phyloP scores from a whole-genome alignment of 1,139 yeast genomes.

The Pichiaceae sp. region DNA sequence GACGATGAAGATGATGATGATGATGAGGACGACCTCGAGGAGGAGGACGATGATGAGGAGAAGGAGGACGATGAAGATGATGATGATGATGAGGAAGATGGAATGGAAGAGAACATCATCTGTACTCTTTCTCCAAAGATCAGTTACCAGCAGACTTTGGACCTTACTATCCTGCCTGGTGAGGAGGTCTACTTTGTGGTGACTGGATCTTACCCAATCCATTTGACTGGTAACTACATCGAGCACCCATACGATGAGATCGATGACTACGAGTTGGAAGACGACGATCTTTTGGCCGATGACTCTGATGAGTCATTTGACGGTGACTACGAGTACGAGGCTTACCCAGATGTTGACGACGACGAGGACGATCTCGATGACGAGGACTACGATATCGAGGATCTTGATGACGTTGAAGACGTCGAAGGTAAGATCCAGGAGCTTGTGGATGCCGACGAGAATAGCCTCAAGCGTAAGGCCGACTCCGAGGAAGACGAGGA shows the following conservation, averaged over 20 bases:
- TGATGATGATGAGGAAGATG: slow-evolving; percentile 48
- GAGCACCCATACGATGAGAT: slow-evolving; percentile 86
- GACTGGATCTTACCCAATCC: slow-evolving; percentile 90
- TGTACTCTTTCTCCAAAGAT: slow-evolving; percentile 85
- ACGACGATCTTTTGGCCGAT: slow-evolving; percentile 37
- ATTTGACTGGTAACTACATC: slow-evolving; percentile 89
- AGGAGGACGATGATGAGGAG: slow-evolving; percentile 25
- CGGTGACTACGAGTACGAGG: slow-evolving; percentile 68
- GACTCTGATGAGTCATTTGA: slow-evolving; percentile 30
- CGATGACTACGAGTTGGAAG: slow-evolving; percentile 45
- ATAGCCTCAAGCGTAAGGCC: slow-evolving; percentile 25
- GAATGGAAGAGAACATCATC: slow-evolving; percentile 66
- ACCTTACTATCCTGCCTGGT: slow-evolving; percentile 83
- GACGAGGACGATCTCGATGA: slow-evolving; percentile 63
- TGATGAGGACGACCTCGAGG: slow-evolving; percentile 24
- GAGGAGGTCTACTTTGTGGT: slow-evolving; percentile 93
- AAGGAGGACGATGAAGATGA: slow-evolving; percentile 37
- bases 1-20: slow-evolving; percentile 38
- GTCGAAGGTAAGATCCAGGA: slow-evolving; percentile 50
- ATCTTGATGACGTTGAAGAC: slow-evolving; percentile 51
- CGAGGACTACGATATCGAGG: slow-evolving; percentile 47
- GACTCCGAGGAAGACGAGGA: slow-evolving; percentile 32
- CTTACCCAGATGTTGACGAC: slow-evolving; percentile 44
- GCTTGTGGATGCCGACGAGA: slow-evolving; percentile 49
- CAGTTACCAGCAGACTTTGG: slow-evolving; percentile 85